phyloP scores from a whole-genome alignment of 768 basidiomycete species.

The Pholiota microspora region DNA sequence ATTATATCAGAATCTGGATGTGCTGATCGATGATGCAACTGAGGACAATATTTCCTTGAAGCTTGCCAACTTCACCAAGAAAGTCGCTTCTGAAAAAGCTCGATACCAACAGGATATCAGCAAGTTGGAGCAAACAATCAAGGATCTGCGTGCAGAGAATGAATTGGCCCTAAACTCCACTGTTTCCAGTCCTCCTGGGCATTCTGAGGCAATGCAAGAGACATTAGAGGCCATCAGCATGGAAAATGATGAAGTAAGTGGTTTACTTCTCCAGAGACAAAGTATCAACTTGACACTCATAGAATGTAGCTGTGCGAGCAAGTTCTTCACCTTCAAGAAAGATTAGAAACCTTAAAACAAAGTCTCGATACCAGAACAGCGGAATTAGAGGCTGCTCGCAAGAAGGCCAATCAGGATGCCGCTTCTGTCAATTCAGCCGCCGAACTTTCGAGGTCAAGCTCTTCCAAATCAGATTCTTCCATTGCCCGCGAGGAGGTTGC shows the following conservation, averaged over 20 bases:
- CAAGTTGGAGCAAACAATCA: conserved; percentile 39
- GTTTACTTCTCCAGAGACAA: neutral
- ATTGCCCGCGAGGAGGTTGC: conserved; percentile 64
- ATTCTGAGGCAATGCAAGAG: neutral
- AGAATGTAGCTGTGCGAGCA: conserved; percentile 24
- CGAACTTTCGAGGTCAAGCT: conserved; percentile 27
- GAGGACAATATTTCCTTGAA: conserved; percentile 43
- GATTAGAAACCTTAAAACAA: conserved; percentile 27
- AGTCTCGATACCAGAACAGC: conserved; percentile 32
- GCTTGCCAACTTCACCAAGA: conserved; percentile 44
- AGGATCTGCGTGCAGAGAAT: conserved; percentile 14
- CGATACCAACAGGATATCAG: conserved; percentile 56
- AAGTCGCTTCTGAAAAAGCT: conserved; percentile 48
- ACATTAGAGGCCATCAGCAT: neutral
- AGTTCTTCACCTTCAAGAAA: conserved; percentile 25
- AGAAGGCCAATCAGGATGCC: conserved; percentile 59
- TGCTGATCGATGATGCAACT: conserved; percentile 43
- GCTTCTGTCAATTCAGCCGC: conserved; percentile 39
- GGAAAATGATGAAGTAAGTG: conserved; percentile 12
- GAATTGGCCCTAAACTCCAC: conserved; percentile 2
- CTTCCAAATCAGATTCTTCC: conserved; percentile 54
- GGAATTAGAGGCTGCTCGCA: conserved; percentile 58
- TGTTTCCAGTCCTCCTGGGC: neutral
- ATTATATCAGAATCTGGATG: conserved; percentile 60
- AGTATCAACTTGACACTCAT: neutral